Percentiles rank a stretch among this genome's conserved stretches.
Conservation (phyloP, 345 rosid species). For the Brassica incana region DNA sequence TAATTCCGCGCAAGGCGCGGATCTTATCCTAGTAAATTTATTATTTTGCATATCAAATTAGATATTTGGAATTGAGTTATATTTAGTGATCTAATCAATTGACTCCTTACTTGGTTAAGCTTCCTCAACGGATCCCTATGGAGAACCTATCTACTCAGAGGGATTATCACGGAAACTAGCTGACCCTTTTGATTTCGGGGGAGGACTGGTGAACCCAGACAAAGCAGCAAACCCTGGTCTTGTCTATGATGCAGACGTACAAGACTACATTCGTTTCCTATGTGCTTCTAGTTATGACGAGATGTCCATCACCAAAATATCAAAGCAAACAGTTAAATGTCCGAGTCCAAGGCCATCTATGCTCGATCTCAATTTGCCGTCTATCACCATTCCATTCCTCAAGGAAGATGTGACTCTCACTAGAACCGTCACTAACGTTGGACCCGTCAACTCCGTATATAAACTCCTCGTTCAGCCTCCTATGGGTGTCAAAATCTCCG, state of each 20-base stretch:
- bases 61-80: not conserved
- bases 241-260: constrained; percentile 47
- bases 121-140: constrained; percentile 37
- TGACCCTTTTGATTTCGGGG: constrained; percentile 53
- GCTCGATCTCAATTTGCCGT: constrained; percentile 47
- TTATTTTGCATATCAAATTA: not conserved
- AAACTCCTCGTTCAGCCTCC: constrained; percentile 34
- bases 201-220: constrained; percentile 56
- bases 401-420: constrained; percentile 16
- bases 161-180: constrained; percentile 40
- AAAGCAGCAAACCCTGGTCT: constrained; percentile 58
- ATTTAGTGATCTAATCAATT: not conserved
- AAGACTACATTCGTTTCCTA: constrained; percentile 47
- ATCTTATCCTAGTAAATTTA: too few species aligned
- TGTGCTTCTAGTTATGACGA: constrained; percentile 48
- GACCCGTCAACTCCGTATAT: constrained; percentile 39
- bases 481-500: constrained; percentile 24
- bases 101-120: constrained; percentile 20
- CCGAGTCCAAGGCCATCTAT: constrained; percentile 24
- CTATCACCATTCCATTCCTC: constrained; percentile 38
- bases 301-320: constrained; percentile 39
- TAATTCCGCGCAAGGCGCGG: too few species aligned
- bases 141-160: constrained; percentile 46
- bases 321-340: constrained; percentile 23
- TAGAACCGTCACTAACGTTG: constrained; percentile 54